Evolutionary conservation across 768 basidiomycete genomes (phyloP).

Genomic region (Megacollybia marginata): DNA sequence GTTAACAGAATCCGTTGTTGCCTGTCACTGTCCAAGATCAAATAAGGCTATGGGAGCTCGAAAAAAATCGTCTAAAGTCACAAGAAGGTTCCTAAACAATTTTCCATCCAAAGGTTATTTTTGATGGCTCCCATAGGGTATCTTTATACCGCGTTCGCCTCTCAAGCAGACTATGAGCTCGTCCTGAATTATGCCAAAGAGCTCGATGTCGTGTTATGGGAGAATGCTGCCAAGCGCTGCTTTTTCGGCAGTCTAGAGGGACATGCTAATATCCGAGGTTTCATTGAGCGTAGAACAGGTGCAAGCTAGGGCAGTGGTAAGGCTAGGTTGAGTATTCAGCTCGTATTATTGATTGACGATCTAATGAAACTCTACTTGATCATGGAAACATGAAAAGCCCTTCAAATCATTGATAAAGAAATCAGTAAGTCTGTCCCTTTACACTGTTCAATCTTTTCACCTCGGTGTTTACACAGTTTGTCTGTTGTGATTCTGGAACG

Average conservation of each 20-base stretch:
- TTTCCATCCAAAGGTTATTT: not conserved
- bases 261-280: constrained; percentile 69
- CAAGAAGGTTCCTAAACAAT: constrained; percentile 60
- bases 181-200: constrained; percentile 82
- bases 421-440: too few relatives aligned
- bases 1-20: constrained; percentile 72
- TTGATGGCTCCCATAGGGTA: constrained; percentile 47
- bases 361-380: too few relatives aligned
- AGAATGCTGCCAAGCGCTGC: constrained; percentile 62
- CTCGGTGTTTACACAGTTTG: too few relatives aligned
- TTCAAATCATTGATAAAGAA: too few relatives aligned
- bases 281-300: constrained; percentile 50
- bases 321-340: too few relatives aligned
- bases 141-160: constrained; percentile 83
- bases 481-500: too few relatives aligned
- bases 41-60: constrained; percentile 94
- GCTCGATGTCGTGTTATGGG: constrained; percentile 79
- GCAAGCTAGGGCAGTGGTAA: too few relatives aligned
- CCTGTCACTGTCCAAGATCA: constrained; percentile 98
- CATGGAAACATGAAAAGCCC: too few relatives aligned
- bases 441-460: too few relatives aligned
- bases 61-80: constrained; percentile 84
- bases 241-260: constrained; percentile 81
- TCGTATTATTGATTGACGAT: too few relatives aligned
- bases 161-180: constrained; percentile 81